Evolutionary conservation across 495 filamentous ascomycete genomes (phyloP).

Genomic region (Staphylotrichum longicolle): DNA sequence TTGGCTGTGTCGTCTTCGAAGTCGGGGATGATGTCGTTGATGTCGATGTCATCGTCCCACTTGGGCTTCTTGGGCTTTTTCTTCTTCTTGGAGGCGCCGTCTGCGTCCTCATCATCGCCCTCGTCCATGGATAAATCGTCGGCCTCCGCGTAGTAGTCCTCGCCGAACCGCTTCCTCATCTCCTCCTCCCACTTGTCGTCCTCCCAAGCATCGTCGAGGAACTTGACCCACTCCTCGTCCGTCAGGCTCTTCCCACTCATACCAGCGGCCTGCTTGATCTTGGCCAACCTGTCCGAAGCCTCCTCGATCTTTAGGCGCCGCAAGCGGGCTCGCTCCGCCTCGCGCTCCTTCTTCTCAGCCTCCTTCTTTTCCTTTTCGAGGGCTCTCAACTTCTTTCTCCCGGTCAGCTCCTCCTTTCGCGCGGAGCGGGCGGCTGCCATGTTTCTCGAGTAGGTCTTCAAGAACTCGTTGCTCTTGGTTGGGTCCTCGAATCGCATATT

Average conservation of each 20-base stretch:
- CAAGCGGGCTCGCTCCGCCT: constrained; percentile 78
- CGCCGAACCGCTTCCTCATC: constrained; percentile 82
- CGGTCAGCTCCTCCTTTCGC: constrained; percentile 73
- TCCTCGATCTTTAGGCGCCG: constrained; percentile 86
- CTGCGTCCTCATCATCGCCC: constrained; percentile 35
- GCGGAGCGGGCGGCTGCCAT: constrained; percentile 75
- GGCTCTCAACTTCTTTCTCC: constrained; percentile 73
- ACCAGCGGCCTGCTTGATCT: constrained; percentile 85
- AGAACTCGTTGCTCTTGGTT: constrained; percentile 72
- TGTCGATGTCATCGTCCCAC: constrained; percentile 97
- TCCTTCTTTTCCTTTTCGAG: constrained; percentile 73
- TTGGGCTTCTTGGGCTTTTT: constrained; percentile 81
- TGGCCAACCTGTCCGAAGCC: constrained; percentile 72
- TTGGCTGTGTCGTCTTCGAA: constrained; percentile 61
- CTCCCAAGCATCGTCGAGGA: constrained; percentile 84
- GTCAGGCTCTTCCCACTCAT: constrained; percentile 64
- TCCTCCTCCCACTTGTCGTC: constrained; percentile 83
- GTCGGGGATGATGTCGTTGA: constrained; percentile 84
- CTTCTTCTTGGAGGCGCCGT: constrained; percentile 33
- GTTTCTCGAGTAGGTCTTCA: constrained; percentile 85
- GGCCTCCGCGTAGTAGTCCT: constrained; percentile 76
- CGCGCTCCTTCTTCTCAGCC: constrained; percentile 68
- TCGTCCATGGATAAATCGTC: constrained; percentile 49
- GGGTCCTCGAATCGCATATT: constrained; percentile 97
- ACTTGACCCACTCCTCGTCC: constrained; percentile 72